phyloP scores from a whole-genome alignment of 371 early-diverging fungal species.

The Capniomyces stellatus region DNA sequence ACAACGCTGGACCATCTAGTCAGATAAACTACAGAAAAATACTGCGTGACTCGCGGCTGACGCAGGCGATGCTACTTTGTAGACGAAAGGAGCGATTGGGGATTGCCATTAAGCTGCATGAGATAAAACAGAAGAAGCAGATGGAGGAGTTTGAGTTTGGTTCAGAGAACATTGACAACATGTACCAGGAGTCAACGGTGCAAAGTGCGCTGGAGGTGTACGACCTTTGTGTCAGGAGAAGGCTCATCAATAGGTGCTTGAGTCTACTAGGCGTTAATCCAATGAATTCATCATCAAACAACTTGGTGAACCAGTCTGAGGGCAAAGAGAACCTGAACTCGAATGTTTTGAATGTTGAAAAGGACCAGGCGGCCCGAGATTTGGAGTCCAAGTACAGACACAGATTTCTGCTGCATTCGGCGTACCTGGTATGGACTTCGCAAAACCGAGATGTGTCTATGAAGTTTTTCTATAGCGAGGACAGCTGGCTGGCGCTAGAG shows the following conservation, averaged over 20 bases:
- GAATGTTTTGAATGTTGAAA: slow-evolving; percentile 1
- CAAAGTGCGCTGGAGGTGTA: slow-evolving; percentile 21
- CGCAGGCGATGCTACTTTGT: slow-evolving; percentile 20
- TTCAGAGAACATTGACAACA: slow-evolving; percentile 8
- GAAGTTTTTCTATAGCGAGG: slow-evolving; percentile 26
- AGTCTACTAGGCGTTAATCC: slow-evolving; percentile 13
- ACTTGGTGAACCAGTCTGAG: background rate
- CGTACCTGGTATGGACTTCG: slow-evolving; percentile 26
- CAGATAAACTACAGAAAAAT: slow-evolving; percentile 5
- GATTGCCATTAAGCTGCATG: slow-evolving; percentile 19
- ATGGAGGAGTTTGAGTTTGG: slow-evolving; percentile 23
- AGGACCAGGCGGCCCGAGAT: slow-evolving; percentile 15
- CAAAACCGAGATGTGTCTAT: slow-evolving; percentile 23
- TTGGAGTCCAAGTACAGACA: slow-evolving; percentile 24
- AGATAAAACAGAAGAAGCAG: slow-evolving; percentile 11
- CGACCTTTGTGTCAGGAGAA: slow-evolving; percentile 22
- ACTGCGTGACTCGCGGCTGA: slow-evolving; percentile 24
- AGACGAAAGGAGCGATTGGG: slow-evolving; percentile 25
- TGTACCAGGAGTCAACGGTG: slow-evolving; percentile 14
- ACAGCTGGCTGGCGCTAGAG: slow-evolving; percentile 18
- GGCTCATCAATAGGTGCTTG: slow-evolving; percentile 24
- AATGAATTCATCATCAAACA: background rate
- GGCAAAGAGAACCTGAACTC: background rate
- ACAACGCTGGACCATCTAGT: background rate
- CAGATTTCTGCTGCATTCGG: slow-evolving; percentile 26